Base-by-base conservation (phyloP, 2,329 filamentous ascomycete genomes). In the Neurospora sp. region DNA sequence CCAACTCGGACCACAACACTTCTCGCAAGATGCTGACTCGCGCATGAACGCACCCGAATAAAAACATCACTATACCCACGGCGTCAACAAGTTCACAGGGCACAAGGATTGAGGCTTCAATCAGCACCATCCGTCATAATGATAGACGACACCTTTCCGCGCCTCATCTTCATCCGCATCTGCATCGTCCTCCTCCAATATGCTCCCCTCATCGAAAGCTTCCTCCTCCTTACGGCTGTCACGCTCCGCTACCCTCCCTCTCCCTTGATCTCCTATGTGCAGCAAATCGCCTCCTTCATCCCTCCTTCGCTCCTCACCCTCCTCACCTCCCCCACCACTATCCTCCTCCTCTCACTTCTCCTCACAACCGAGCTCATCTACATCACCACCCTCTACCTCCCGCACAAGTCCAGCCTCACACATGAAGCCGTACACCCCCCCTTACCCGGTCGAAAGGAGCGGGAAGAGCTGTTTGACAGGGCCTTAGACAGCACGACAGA, bases 401-500 rank as follows among this genome's bases (percentile, higher is more conserved):
- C 83, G 0, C 82, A 82, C 72, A 79, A 79, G 23, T n/a, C 72
- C 17, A 80, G 80, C 15, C 79, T 86, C n/a, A 83, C 83, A 11
- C 71, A 75, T 15, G 81, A 85, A 68, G 52, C 52, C 1, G 28
- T 33, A 2, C 84, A 84, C 15, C 74, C 78, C 1, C 77, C 80
- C 0, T 76, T 84, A 10, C 79, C 82, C 1, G 23, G 23, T 0
- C 80, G 78, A 40, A 76, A 82, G 5, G 81, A 87, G 68, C 83
- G 90, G 33, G 79, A 81, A 57, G 81, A 78, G 1, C 79, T 92
- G 2, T 90, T 91, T 75, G 78, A 83, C 67, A 83, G 83, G 46
- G 88, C 87, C 77, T 80, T 85, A 71, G 80, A 79, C 39, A 87
- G 85, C 73, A 82, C 90, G 4, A 80, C 85, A 0, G 83, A 88